A percentile compares a stretch with the other conserved stretches of the same genome.
phyloP scores from a whole-genome alignment of 306 rosid species.

The Cucumis melo region DNA sequence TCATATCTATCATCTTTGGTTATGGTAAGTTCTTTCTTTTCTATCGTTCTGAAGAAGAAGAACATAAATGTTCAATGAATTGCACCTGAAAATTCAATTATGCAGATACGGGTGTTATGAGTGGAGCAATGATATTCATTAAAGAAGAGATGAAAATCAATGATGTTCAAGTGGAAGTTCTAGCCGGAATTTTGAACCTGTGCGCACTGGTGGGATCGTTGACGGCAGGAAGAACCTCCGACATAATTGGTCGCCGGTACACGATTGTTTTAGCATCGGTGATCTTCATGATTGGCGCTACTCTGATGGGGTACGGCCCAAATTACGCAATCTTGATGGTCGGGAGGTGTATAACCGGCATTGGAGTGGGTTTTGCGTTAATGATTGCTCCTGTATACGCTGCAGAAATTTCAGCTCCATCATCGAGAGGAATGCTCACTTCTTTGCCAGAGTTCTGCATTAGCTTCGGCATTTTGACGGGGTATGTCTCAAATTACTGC shows the following conservation, averaged over 20 bases:
- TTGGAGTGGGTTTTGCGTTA: conserved; percentile 80
- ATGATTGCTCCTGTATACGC: conserved; percentile 79
- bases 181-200: conserved; percentile 64
- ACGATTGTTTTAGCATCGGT: conserved; percentile 40
- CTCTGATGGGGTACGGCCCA: conserved; percentile 77
- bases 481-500: conserved; percentile 50
- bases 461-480: conserved; percentile 57
- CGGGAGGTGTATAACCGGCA: conserved; percentile 63
- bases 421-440: conserved; percentile 41
- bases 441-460: conserved; percentile 67
- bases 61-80: background rate
- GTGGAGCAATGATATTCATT: conserved; percentile 83
- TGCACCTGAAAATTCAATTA: background rate
- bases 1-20: conserved; percentile 44
- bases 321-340: conserved; percentile 36
- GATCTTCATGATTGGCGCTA: conserved; percentile 51
- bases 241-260: conserved; percentile 72
- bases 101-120: conserved; percentile 86
- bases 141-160: conserved; percentile 59
- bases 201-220: conserved; percentile 62
- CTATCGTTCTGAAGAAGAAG: background rate
- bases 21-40: conserved; percentile 19
- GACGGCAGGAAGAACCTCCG: conserved; percentile 57
- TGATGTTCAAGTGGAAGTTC: conserved; percentile 51
- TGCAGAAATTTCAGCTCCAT: conserved; percentile 69